Evolutionary conservation across 2,329 filamentous ascomycete species (phyloP).

Genomic region (Spiromastix sp.): DNA sequence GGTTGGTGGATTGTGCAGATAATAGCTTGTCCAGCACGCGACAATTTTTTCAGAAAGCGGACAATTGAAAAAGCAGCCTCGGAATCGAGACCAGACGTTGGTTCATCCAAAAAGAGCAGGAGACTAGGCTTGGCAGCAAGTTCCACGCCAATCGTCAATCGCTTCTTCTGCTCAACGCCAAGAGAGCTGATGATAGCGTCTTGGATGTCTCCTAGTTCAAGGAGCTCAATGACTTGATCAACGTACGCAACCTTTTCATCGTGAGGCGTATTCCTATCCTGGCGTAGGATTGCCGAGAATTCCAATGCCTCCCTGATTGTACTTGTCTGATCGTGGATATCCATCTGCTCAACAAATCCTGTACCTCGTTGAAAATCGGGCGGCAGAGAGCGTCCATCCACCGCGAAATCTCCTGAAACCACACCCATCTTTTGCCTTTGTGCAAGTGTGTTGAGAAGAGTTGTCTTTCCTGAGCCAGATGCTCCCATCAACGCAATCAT

Average conservation of each 20-base stretch:
- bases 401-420: constrained; percentile 59
- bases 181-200: constrained; percentile 57
- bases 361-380: constrained; percentile 58
- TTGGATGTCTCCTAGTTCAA: constrained; percentile 55
- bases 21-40: constrained; percentile 57
- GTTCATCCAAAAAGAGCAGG: constrained; percentile 62
- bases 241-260: constrained; percentile 58
- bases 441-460: constrained; percentile 65
- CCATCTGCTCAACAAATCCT: constrained; percentile 63
- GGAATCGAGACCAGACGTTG: constrained; percentile 59
- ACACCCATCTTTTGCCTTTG: constrained; percentile 60
- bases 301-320: constrained; percentile 59
- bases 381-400: constrained; percentile 54
- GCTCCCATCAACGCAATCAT: constrained; percentile 77
- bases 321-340: constrained; percentile 58
- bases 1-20: constrained; percentile 67
- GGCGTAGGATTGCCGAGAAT: constrained; percentile 57
- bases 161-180: constrained; percentile 60
- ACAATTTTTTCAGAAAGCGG: constrained; percentile 57
- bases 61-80: constrained; percentile 60
- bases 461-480: constrained; percentile 75
- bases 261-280: constrained; percentile 43
- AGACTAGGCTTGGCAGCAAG: constrained; percentile 59
- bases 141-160: constrained; percentile 64
- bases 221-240: constrained; percentile 53